These are phyloP conservation scores for Auricularia auricula-judae DNA, from an alignment of 768 basidiomycete species.

Conservation along the genomic window DNA sequence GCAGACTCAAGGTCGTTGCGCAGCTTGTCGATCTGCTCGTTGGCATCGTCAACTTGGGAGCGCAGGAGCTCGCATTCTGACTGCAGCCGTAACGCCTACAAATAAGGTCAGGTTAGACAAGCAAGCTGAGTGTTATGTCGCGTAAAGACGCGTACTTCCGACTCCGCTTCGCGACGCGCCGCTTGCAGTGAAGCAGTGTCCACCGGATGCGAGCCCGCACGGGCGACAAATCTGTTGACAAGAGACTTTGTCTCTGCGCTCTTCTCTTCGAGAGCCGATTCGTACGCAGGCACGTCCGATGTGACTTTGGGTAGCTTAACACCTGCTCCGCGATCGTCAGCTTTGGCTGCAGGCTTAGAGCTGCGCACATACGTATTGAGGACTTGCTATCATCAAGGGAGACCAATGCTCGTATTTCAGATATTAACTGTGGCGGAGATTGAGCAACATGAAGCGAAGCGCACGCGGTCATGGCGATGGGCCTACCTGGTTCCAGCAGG, in stretches of 20 bases:
- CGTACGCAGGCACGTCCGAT: neutral
- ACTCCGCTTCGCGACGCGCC: neutral
- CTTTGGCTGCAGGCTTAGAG: slow-evolving; percentile 5
- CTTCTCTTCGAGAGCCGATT: neutral
- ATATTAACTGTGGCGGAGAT: slow-evolving; percentile 40
- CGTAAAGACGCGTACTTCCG: slow-evolving; percentile 44
- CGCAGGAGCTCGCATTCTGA: slow-evolving; percentile 46
- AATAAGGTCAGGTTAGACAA: neutral
- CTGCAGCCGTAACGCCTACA: slow-evolving; percentile 22
- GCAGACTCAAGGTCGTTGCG: slow-evolving; percentile 40
- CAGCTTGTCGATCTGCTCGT: slow-evolving; percentile 37
- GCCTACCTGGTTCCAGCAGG: slow-evolving; percentile 70
- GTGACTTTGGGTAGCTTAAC: neutral
- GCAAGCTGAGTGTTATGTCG: neutral
- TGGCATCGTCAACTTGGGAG: slow-evolving; percentile 37
- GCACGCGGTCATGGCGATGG: neutral
- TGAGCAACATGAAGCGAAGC: slow-evolving; percentile 1
- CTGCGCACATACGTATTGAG: slow-evolving; percentile 24
- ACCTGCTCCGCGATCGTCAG: neutral
- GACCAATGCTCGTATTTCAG: slow-evolving; percentile 51
- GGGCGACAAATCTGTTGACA: neutral
- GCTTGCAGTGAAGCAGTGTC: neutral
- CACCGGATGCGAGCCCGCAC: neutral
- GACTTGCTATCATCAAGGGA: slow-evolving; percentile 19
- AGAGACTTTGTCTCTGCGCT: neutral